These are phyloP conservation scores for Kluyveromyces siamensis DNA, from an alignment of 805 yeast species.

Conservation along the genomic window DNA sequence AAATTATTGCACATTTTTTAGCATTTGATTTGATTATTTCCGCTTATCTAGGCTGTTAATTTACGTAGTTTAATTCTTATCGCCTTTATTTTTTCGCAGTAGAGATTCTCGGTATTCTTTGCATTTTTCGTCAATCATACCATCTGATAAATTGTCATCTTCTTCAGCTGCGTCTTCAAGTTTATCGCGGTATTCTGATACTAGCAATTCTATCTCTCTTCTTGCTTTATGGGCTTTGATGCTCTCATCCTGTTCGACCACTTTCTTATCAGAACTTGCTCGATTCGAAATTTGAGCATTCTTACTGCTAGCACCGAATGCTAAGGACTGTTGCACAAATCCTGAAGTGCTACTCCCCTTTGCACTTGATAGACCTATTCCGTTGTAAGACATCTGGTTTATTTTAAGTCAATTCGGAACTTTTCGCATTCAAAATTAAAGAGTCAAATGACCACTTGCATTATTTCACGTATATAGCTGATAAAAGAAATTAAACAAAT, in stretches of 20 bases:
- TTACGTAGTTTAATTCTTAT: neutral
- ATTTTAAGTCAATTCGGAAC: neutral
- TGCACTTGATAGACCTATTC: slow-evolving; percentile 25
- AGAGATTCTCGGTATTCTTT: slow-evolving; percentile 10
- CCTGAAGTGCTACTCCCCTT: slow-evolving; percentile 30
- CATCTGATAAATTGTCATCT: slow-evolving; percentile 10
- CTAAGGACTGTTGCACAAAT: slow-evolving; percentile 24
- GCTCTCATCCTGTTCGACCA: slow-evolving; percentile 4
- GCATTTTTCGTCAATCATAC: slow-evolving; percentile 15
- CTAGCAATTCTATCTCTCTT: slow-evolving; percentile 21
- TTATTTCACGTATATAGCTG: neutral
- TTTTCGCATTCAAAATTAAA: neutral
- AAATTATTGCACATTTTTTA: neutral
- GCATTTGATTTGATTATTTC: neutral
- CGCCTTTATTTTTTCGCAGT: neutral
- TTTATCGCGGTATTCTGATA: slow-evolving; percentile 20
- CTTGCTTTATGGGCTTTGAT: slow-evolving; percentile 13
- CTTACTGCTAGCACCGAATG: slow-evolving; percentile 8
- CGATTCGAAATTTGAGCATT: slow-evolving; percentile 1
- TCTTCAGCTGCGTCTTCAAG: slow-evolving; percentile 17
- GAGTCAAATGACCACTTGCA: too few relatives aligned
- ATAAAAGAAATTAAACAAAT: neutral
- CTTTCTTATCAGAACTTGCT: slow-evolving; percentile 3
- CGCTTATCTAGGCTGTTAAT: neutral
- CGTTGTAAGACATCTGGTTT: slow-evolving; percentile 21